Evolutionary conservation across 2,329 filamentous ascomycete genomes (phyloP), one percentile per base, ranked within the genome.

Genomic region (Didymella segeticola): DNA sequence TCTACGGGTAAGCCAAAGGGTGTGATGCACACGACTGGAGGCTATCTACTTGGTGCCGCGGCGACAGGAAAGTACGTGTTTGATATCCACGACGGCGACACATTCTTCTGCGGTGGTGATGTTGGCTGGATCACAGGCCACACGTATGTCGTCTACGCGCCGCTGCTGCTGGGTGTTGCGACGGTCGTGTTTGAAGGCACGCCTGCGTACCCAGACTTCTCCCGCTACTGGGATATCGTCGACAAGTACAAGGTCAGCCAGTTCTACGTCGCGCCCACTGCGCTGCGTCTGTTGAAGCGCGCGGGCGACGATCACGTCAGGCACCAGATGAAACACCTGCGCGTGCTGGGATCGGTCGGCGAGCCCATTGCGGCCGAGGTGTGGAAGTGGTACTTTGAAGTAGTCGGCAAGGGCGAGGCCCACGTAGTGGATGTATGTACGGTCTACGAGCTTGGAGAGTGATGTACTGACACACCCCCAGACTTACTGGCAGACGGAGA

Each of bases 401-500:
- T 89, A 64, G 92, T 99, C 47, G 95, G 95, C 71, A 96, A 92
- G 83, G 89, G 93, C 77, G 88, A 96, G 76, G 89, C 91, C 42
- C 95, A 99, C 72, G 83, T 99, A 75, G 88, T 97, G 49, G 95
- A 99, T 75, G 92, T 96, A 81, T 84, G 91, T 85, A 50, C 36
- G 31, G 17, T 4, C 9, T n/a, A n/a, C n/a, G 5, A n/a, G 10
- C 3, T 3, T n/a, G 9, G 5, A 9, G 11, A 4, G 34, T 23
- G 22, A 31, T 36, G 37, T 41, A 38, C 64, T 74, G 46, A 75
- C 39, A 45, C 3, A 15, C 15, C 33, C n/a, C 23, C 72, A 96
- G 91, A 99, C 95, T 47, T 99, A 99, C 84, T 99, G 95, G 95
- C 95, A 99, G 85, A 99, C 95, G 47, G 95, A 99, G 82, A 99